Evolutionary conservation across 2,329 filamentous ascomycete species (phyloP).

Genomic region (Eurotiales sp.): DNA sequence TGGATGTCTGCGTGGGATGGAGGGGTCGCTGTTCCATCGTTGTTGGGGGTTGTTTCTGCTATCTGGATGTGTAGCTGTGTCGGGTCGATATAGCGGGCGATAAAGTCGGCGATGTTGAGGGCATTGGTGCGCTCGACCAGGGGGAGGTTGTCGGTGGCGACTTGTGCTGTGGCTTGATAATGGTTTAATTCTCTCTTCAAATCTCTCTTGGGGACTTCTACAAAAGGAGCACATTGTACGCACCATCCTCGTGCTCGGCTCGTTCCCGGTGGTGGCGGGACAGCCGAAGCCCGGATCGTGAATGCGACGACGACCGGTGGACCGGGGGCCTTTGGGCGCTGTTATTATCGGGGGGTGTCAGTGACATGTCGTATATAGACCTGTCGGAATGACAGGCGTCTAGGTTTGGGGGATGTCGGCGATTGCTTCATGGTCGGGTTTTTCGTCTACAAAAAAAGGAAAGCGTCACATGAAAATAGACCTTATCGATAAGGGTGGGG

Average conservation of each 20-base stretch:
- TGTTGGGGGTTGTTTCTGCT: constrained; percentile 7
- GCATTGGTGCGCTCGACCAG: constrained; percentile 43
- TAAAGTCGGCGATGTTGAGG: constrained; percentile 37
- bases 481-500: too few species aligned
- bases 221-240: too few species aligned
- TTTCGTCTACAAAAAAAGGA: too few species aligned
- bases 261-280: constrained; percentile 12
- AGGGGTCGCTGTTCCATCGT: background rate
- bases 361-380: background rate
- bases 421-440: too few species aligned
- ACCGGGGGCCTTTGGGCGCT: background rate
- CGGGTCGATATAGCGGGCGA: constrained; percentile 19
- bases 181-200: too few species aligned
- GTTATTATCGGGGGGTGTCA: background rate
- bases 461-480: too few species aligned
- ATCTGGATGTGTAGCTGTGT: constrained; percentile 12
- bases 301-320: constrained; percentile 8
- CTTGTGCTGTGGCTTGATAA: too few species aligned
- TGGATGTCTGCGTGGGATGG: constrained; percentile 21
- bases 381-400: too few species aligned
- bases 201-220: too few species aligned
- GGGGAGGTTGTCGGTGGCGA: constrained; percentile 17
- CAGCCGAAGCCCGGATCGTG: constrained; percentile 12
- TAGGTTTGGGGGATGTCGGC: too few species aligned
- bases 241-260: constrained; percentile 5